Conservation (phyloP, 345 rosid species). For the thale cress (Arabidopsis thaliana) region DNA sequence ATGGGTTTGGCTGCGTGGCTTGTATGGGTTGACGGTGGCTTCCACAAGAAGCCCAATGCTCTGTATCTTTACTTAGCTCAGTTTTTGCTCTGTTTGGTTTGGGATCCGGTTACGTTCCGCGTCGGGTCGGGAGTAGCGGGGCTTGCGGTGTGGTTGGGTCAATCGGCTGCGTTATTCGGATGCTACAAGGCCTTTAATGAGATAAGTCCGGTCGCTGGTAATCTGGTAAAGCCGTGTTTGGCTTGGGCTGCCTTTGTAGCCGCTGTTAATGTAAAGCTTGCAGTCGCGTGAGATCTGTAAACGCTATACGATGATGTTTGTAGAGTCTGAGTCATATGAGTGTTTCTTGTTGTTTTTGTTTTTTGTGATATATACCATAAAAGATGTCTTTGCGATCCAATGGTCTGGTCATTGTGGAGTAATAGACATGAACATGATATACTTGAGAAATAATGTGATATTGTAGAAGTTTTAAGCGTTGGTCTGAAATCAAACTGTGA, state of each 20-base stretch:
- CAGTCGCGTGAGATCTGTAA: slow-evolving; percentile 23
- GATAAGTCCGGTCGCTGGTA: slow-evolving; percentile 71
- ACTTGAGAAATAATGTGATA: not conserved
- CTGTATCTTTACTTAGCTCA: slow-evolving; percentile 63
- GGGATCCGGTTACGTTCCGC: slow-evolving; percentile 63
- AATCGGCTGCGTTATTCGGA: slow-evolving; percentile 57
- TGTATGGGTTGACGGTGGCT: slow-evolving; percentile 90
- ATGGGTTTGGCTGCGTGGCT: slow-evolving; percentile 91
- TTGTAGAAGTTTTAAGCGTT: no score
- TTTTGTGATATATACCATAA: slow-evolving; percentile 33
- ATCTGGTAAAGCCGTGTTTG: slow-evolving; percentile 74
- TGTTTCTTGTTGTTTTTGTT: no score
- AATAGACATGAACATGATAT: slow-evolving; percentile 7
- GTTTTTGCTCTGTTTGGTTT: slow-evolving; percentile 55
- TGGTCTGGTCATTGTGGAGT: not conserved
- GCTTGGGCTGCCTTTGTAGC: slow-evolving; percentile 73
- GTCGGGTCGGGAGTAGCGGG: slow-evolving; percentile 59
- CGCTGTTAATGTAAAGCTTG: slow-evolving; percentile 66
- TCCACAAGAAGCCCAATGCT: slow-evolving; percentile 63
- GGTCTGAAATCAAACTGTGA: not conserved
- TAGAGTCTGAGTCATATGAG: slow-evolving; percentile 16
- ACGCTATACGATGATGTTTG: slow-evolving; percentile 26
- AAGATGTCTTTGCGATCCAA: slow-evolving; percentile 3
- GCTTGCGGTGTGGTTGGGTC: slow-evolving; percentile 49
- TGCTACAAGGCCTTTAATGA: slow-evolving; percentile 59